Evolutionary conservation across 495 filamentous ascomycete genomes (phyloP).

Genomic region (Lasiosphaeriaceae sp.): DNA sequence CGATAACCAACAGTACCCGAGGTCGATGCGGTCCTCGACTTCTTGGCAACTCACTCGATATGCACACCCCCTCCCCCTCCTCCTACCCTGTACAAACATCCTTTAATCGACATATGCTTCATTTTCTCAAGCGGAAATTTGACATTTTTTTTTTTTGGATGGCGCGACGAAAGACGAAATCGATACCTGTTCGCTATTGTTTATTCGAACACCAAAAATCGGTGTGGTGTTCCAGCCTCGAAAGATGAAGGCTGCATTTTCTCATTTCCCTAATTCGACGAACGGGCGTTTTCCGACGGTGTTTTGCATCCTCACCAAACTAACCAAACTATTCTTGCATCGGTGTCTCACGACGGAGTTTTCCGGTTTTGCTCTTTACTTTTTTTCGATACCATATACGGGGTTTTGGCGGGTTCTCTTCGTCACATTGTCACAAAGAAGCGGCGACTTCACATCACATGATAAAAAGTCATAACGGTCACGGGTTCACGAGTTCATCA

Average conservation of each 20-base stretch:
- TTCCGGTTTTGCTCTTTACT: constrained; percentile 19
- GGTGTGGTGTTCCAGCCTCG: constrained; percentile 29
- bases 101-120: constrained; percentile 31
- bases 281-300: constrained; percentile 30
- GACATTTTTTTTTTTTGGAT: constrained; percentile 30
- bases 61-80: no score
- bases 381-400: constrained; percentile 32
- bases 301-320: constrained; percentile 12
- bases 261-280: constrained; percentile 5
- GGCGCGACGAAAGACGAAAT: constrained; percentile 33
- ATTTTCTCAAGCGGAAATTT: constrained; percentile 28
- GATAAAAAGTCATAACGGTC: constrained; percentile 36
- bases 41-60: constrained; percentile 18
- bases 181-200: constrained; percentile 32
- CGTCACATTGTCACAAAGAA: constrained; percentile 18
- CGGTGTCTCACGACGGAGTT: constrained; percentile 35
- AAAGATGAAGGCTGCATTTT: constrained; percentile 28
- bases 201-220: constrained; percentile 21
- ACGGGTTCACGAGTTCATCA: constrained; percentile 36
- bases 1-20: constrained; percentile 14
- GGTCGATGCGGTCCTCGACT: constrained; percentile 32
- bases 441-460: constrained; percentile 32
- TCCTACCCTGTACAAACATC: constrained; percentile 32
- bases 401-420: constrained; percentile 19
- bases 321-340: constrained; percentile 30